Evolutionary conservation across 306 rosid species (phyloP), one percentile per base, ranked within the genome.

Genomic region (Dryas alaskensis): DNA sequence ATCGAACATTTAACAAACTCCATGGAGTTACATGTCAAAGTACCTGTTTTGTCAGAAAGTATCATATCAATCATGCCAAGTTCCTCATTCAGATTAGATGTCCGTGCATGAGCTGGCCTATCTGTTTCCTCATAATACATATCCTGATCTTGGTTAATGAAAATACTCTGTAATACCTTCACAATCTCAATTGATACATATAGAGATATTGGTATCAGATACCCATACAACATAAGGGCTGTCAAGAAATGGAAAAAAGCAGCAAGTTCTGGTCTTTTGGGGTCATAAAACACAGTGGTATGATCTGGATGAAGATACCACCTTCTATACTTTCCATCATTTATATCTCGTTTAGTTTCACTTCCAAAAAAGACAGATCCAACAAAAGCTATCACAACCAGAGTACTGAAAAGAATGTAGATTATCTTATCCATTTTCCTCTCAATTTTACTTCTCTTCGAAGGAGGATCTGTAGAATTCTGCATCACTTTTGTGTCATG

Each of bases 11-110:
- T 90, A 67, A 92, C 82, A 73, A 92, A 92, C 73, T 92, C 98
- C 98, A 92, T 90, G 31, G 96, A 90, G 84, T 92, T 92, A 74
- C 95, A 90, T 60, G 98, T 92, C 89, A 92, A 79, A 61, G 98
- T 92, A 58, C 98, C 98, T 2, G 98, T 92, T 79, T 92, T 92
- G 74, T 92, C 98, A 19, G 95, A 87, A 80, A 92, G 87, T 84
- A 92, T 83, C 0, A 84, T 92, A 59, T 90, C 81, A 73, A 92
- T 87, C 83, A 90, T 96, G 75, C 98, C 98, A 62, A 92, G 96
- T 70, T 90, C 98, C 82, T 92, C 98, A 65, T 92, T 92, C 81
- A 92, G 80, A 81, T 92, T 92, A 74, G 98, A 92, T 0, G 98
- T 90, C 60, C 89, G 91, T 5, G 98, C 98, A 64, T 52, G 98